phyloP scores from a whole-genome alignment of 352 stramenopile species.

The Phytophthora foliorum region DNA sequence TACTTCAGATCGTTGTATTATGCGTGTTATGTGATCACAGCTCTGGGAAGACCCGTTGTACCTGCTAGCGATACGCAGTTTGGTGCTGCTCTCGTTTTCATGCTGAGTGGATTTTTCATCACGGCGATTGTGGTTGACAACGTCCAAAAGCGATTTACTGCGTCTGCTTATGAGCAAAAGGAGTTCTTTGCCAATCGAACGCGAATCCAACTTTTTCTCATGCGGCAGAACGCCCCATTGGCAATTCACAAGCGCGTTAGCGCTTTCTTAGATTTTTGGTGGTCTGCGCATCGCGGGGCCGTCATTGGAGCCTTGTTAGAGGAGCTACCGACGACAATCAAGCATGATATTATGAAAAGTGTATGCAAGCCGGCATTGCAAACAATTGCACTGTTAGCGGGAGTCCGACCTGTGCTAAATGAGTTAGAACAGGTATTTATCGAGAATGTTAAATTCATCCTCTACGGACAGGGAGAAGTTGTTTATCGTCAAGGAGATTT shows the following conservation, averaged over 20 bases:
- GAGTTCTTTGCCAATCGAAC: conserved; percentile 72
- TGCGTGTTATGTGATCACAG: conserved; percentile 64
- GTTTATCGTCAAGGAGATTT: conserved; percentile 74
- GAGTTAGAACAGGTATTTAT: conserved; percentile 69
- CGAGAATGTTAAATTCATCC: conserved; percentile 71
- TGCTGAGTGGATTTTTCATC: conserved; percentile 82
- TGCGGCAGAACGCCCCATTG: conserved; percentile 65
- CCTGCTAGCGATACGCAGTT: conserved; percentile 64
- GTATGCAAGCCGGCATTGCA: conserved; percentile 71
- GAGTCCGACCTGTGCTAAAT: conserved; percentile 53
- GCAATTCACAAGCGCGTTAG: conserved; percentile 74
- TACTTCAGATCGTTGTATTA: conserved; percentile 79
- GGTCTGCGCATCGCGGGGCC: conserved; percentile 71
- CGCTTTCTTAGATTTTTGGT: conserved; percentile 81
- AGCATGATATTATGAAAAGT: conserved; percentile 66
- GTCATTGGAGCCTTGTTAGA: conserved; percentile 67
- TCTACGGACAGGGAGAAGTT: conserved; percentile 76
- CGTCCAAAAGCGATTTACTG: conserved; percentile 81
- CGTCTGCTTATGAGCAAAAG: conserved; percentile 78
- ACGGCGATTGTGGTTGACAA: conserved; percentile 80
- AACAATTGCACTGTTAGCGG: conserved; percentile 55
- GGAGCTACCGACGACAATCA: conserved; percentile 69
- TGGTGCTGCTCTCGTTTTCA: conserved; percentile 61
- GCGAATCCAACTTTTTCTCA: conserved; percentile 74
- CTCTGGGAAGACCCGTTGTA: conserved; percentile 57